Base-by-base conservation (phyloP, 2,329 filamentous ascomycete species). In the Tetracladium maxilliforme region DNA sequence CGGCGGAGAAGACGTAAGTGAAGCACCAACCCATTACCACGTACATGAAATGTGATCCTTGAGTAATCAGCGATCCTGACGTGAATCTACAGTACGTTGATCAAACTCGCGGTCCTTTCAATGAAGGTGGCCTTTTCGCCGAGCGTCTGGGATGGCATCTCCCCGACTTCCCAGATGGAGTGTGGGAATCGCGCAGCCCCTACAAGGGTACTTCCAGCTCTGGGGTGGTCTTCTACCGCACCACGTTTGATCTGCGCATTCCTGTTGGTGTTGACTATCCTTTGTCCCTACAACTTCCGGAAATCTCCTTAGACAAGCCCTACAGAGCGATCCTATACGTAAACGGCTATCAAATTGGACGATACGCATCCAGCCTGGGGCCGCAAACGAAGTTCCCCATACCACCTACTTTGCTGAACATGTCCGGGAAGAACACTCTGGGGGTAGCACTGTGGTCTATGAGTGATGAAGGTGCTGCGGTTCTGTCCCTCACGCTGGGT, bases 271-370 rank as follows among this genome's bases (percentile, higher is more conserved):
- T 66, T 45, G 72, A 79, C 33, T 61, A 74, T 6, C 71, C 72
- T 0, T 38, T 78, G 2, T 56, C 56, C 1, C 73, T 79, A 35
- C 52, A 52, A 2, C 74, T 78, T 41, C 54, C 55, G 16, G 58
- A 59, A 29, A 47, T 47, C 3, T 51, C 53, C 0, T 35, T 33
- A 4, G 42, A 38, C 31, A 36, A 31, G 16, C 44, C 51, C 6
- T 78, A 75, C 33, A 58, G 77, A 11, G n/a, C n/a, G n/a, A n/a
- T n/a, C n/a, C n/a, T n/a, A n/a, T n/a, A n/a, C n/a, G n/a, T 84
- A 22, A 84, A 84, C 37, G 79, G 79, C 2, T 84, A 72, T 47
- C 77, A 84, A 44, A 83, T 72, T 33, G 70, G 67, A n/a, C n/a
- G n/a, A n/a, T n/a, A n/a, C n/a, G n/a, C n/a, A n/a, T n/a, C n/a